phyloP scores from a whole-genome alignment of 495 filamentous ascomycete species.

The Lasiosphaeris hirsuta region DNA sequence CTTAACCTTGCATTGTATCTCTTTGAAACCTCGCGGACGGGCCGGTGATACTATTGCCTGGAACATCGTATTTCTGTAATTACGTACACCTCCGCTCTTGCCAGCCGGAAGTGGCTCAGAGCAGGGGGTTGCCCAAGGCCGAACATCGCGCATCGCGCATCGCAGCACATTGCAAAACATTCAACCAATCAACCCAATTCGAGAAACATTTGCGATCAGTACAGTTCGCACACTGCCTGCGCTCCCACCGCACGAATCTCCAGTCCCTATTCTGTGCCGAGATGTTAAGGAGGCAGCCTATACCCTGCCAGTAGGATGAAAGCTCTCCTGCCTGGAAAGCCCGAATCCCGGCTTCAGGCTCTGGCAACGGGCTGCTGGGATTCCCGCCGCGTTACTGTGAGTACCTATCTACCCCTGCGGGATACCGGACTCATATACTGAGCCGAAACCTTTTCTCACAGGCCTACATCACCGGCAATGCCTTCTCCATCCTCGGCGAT shows the following conservation, averaged over 20 bases:
- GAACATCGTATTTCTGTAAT: not conserved
- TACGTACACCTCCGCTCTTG: constrained; percentile 1
- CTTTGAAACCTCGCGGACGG: not conserved
- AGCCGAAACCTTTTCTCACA: constrained; percentile 28
- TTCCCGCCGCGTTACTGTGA: constrained; percentile 73
- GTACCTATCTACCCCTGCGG: not conserved
- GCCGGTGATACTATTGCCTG: not conserved
- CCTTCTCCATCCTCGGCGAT: constrained; percentile 75
- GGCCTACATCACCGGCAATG: constrained; percentile 87
- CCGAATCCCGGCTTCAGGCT: constrained; percentile 85
- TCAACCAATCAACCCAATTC: not conserved
- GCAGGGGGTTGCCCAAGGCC: not conserved
- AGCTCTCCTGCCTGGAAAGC: constrained; percentile 86
- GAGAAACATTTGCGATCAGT: not conserved
- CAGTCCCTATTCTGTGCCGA: constrained; percentile 2
- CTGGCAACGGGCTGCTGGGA: constrained; percentile 83
- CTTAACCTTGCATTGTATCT: not conserved
- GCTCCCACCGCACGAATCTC: not conserved
- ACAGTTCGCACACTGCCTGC: not conserved
- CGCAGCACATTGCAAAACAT: constrained; percentile 1
- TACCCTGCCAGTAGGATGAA: constrained; percentile 45
- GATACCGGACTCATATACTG: not conserved
- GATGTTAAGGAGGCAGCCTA: constrained; percentile 10
- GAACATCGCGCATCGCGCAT: not conserved
- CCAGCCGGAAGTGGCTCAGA: constrained; percentile 5